Evolutionary conservation across 768 basidiomycete genomes (phyloP).

Genomic region (Lactarius hengduanensis): DNA sequence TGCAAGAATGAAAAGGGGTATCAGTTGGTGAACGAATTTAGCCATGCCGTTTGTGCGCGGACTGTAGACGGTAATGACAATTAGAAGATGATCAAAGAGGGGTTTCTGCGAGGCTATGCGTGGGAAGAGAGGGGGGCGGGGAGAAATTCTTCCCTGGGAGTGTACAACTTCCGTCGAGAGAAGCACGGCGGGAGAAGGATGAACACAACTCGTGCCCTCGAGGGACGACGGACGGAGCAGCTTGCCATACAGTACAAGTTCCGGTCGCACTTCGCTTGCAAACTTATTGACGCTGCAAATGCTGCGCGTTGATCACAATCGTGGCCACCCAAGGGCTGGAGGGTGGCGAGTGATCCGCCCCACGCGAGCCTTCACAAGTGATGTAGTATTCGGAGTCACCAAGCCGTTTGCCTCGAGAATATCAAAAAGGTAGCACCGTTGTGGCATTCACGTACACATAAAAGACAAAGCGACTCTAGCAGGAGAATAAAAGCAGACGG

Average conservation of each 20-base stretch:
- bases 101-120: neutral
- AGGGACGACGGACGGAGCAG: neutral
- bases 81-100: neutral
- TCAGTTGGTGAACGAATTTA: neutral
- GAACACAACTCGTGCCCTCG: neutral
- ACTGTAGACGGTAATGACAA: neutral
- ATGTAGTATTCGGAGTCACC: neutral
- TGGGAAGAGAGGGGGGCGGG: neutral
- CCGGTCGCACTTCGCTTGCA: neutral
- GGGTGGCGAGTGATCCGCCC: neutral
- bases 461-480: neutral
- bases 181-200: neutral
- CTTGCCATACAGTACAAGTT: neutral
- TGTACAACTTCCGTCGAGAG: neutral
- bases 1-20: conserved; percentile 7
- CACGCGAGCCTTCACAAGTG: neutral
- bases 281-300: neutral
- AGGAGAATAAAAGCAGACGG: conserved; percentile 9
- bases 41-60: conserved; percentile 1
- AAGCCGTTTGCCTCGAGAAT: neutral
- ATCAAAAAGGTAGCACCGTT: conserved; percentile 1
- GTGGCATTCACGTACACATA: conserved; percentile 10
- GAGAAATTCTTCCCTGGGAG: neutral
- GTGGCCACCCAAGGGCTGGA: neutral
- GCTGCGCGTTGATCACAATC: neutral